Conservation (phyloP, 768 basidiomycete species). For the Naematelia encephala region DNA sequence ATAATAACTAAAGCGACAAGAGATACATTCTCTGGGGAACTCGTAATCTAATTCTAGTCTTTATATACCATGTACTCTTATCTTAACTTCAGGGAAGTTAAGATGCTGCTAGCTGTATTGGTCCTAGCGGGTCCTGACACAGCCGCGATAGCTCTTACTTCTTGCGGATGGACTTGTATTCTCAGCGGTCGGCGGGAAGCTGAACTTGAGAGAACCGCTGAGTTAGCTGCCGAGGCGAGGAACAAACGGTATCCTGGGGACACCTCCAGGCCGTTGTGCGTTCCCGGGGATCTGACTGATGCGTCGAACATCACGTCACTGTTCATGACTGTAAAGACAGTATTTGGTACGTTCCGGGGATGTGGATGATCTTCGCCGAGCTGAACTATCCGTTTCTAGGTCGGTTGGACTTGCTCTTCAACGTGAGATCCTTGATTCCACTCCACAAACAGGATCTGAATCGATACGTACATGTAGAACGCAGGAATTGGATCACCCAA, state of each 20-base stretch:
- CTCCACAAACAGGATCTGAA: too few species aligned
- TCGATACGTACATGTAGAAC: too few species aligned
- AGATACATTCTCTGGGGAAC: too few species aligned
- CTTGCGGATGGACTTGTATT: slow-evolving; percentile 66
- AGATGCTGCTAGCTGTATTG: too few species aligned
- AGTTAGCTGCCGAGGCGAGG: slow-evolving; percentile 15
- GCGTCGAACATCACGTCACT: slow-evolving; percentile 57
- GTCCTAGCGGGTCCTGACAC: too few species aligned
- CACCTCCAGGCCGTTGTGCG: slow-evolving; percentile 52
- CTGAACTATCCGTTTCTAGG: slow-evolving; percentile 1
- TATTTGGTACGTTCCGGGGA: too few species aligned
- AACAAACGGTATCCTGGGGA: slow-evolving; percentile 54
- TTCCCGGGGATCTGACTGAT: slow-evolving; percentile 67
- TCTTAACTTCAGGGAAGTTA: too few species aligned
- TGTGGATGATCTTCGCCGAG: not conserved
- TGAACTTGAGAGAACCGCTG: slow-evolving; percentile 60
- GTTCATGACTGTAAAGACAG: not conserved
- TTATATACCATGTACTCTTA: too few species aligned
- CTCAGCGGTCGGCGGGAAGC: slow-evolving; percentile 62
- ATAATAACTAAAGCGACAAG: too few species aligned
- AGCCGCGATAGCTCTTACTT: slow-evolving; percentile 66
- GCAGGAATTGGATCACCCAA: slow-evolving; percentile 61
- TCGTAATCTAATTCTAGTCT: too few species aligned
- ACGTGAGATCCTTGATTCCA: slow-evolving; percentile 58
- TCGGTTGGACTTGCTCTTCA: slow-evolving; percentile 67